These are phyloP conservation scores for Ormosia emarginata DNA, from an alignment of 306 rosid species.

Conservation along the genomic window DNA sequence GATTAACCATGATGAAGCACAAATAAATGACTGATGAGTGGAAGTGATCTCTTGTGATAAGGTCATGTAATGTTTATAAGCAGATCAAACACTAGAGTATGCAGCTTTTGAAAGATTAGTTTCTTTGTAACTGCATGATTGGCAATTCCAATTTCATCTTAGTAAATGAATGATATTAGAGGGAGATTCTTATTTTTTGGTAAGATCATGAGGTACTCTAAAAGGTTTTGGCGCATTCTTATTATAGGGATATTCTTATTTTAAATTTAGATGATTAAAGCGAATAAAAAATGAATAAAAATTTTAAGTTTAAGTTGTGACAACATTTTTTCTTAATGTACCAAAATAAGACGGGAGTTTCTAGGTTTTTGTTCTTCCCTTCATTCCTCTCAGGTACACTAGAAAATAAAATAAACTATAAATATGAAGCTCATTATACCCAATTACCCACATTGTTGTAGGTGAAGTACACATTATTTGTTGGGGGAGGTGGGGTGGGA, in stretches of 20 bases:
- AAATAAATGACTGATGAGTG: not conserved
- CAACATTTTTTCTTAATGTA: not conserved
- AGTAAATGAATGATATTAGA: not conserved
- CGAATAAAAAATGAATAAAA: not conserved
- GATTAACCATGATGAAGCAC: not conserved
- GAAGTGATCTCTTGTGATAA: not conserved
- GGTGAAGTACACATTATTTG: conserved; percentile 3
- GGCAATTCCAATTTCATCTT: not conserved
- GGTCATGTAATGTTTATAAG: not conserved
- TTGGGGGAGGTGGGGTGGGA: conserved; percentile 10
- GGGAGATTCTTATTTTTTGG: not conserved
- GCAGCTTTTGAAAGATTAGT: not conserved
- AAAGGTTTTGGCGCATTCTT: not conserved
- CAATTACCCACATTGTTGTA: not conserved
- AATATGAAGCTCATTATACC: not conserved
- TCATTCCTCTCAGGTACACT: not conserved
- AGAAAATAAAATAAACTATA: not conserved
- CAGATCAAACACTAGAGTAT: not conserved
- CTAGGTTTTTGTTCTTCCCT: not conserved
- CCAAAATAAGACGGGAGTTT: not conserved
- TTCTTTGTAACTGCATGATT: not conserved
- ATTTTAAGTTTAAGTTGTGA: not conserved
- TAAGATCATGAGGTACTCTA: too few species aligned
- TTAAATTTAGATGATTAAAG: not conserved
- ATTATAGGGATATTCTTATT: not conserved